Conservation (phyloP, 257 asterid species). For the Primulina tabacum region DNA sequence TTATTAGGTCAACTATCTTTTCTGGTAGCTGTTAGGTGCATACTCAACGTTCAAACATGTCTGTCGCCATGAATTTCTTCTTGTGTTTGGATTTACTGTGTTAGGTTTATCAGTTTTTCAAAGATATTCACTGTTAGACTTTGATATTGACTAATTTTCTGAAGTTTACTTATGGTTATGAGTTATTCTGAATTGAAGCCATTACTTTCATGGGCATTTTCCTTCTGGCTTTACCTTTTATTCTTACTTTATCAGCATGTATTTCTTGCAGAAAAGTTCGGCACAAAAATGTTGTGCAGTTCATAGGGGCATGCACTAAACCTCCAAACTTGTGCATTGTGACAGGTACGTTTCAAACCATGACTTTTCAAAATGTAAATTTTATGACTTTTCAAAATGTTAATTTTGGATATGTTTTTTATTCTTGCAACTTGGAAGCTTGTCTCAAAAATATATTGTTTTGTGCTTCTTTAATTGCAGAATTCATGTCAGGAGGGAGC, state of each 20-base stretch:
- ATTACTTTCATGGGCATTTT: background rate
- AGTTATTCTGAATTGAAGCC: background rate
- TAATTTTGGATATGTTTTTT: background rate
- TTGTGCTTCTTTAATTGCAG: slow-evolving; percentile 41
- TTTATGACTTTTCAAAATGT: background rate
- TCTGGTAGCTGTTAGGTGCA: background rate
- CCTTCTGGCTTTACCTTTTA: background rate
- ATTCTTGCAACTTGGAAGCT: background rate
- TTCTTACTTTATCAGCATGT: slow-evolving; percentile 9
- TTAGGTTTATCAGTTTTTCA: background rate
- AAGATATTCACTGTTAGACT: background rate
- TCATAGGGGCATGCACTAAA: slow-evolving; percentile 94
- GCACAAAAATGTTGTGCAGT: slow-evolving; percentile 95
- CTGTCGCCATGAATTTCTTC: background rate
- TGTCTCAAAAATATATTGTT: slow-evolving; percentile 1
- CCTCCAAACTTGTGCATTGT: slow-evolving; percentile 94
- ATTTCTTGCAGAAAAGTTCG: slow-evolving; percentile 85
- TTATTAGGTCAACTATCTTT: background rate
- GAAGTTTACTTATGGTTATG: background rate
- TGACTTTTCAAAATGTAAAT: too few relatives aligned
- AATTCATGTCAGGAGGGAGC: slow-evolving; percentile 96
- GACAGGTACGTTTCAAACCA: slow-evolving; percentile 54
- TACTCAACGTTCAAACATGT: background rate
- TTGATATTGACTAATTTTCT: background rate
- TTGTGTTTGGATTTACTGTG: background rate